These are phyloP conservation scores for Venturia carpophila DNA, from an alignment of 2,329 filamentous ascomycete species.

Conservation along the genomic window DNA sequence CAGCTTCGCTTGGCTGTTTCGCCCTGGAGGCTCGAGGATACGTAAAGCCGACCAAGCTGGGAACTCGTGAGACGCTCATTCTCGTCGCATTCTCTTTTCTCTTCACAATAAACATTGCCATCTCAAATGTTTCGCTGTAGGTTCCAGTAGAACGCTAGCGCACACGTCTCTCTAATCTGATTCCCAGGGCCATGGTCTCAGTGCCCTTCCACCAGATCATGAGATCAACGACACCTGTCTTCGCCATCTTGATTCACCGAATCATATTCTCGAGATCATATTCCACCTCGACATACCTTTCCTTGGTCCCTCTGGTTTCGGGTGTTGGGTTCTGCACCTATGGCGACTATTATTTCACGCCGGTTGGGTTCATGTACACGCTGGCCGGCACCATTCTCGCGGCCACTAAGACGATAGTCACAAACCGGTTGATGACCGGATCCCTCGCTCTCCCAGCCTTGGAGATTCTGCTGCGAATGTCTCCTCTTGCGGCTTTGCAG, in stretches of 20 bases:
- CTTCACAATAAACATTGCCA: slow-evolving; percentile 57
- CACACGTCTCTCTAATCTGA: slow-evolving; percentile 1
- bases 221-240: slow-evolving; percentile 53
- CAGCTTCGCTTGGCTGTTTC: slow-evolving; percentile 50
- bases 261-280: slow-evolving; percentile 49
- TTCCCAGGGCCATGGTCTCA: slow-evolving; percentile 41
- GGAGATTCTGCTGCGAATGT: slow-evolving; percentile 56
- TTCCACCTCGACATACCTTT: slow-evolving; percentile 57
- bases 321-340: slow-evolving; percentile 54
- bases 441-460: slow-evolving; percentile 49
- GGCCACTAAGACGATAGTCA: slow-evolving; percentile 52
- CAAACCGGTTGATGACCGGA: slow-evolving; percentile 58
- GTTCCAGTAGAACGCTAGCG: slow-evolving; percentile 25
- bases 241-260: slow-evolving; percentile 55
- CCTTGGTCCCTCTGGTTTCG: slow-evolving; percentile 47
- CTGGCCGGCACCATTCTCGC: slow-evolving; percentile 33
- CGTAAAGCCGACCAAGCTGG: slow-evolving; percentile 47
- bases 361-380: slow-evolving; percentile 37
- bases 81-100: slow-evolving; percentile 52
- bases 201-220: slow-evolving; percentile 61
- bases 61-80: slow-evolving; percentile 46
- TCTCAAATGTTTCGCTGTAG: slow-evolving; percentile 54
- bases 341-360: slow-evolving; percentile 56
- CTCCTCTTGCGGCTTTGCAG: slow-evolving; percentile 51
- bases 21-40: slow-evolving; percentile 45